Evolutionary conservation across 345 rosid genomes (phyloP).

Genomic region (Brassica juncea): DNA sequence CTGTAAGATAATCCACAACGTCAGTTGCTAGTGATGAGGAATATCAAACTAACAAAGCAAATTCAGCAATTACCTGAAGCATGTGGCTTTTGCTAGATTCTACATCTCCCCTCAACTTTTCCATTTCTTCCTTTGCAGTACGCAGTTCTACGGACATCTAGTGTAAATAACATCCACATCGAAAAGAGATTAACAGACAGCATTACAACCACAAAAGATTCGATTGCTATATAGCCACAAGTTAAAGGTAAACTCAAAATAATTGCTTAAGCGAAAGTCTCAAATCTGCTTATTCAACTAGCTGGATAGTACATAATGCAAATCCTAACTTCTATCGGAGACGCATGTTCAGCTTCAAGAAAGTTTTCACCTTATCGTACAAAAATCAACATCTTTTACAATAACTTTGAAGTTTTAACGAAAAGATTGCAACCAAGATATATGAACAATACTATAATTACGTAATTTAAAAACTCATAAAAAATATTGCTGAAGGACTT

Average conservation of each 20-base stretch:
- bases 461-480: background rate
- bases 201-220: slow-evolving; percentile 2
- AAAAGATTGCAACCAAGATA: slow-evolving; percentile 15
- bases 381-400: background rate
- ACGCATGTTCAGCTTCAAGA: slow-evolving; percentile 3
- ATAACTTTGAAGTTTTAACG: slow-evolving; percentile 13
- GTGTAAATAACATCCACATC: slow-evolving; percentile 26
- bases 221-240: slow-evolving; percentile 6
- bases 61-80: slow-evolving; percentile 68
- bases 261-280: slow-evolving; percentile 1
- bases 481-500: background rate
- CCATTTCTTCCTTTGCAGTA: slow-evolving; percentile 63
- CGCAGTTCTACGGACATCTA: slow-evolving; percentile 58
- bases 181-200: slow-evolving; percentile 22
- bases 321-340: slow-evolving; percentile 5
- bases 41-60: slow-evolving; percentile 1
- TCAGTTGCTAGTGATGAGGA: slow-evolving; percentile 14
- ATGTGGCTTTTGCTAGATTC: slow-evolving; percentile 83
- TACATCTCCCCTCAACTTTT: slow-evolving; percentile 74
- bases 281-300: slow-evolving; percentile 19
- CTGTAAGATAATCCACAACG: slow-evolving; percentile 50
- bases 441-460: background rate
- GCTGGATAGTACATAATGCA: slow-evolving; percentile 13
- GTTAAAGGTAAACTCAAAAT: slow-evolving; percentile 6
- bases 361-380: background rate